A percentile compares a stretch with the other conserved stretches of the same genome.
phyloP scores from a whole-genome alignment of 2,329 filamentous ascomycete species.

The Gremmenia infestans region DNA sequence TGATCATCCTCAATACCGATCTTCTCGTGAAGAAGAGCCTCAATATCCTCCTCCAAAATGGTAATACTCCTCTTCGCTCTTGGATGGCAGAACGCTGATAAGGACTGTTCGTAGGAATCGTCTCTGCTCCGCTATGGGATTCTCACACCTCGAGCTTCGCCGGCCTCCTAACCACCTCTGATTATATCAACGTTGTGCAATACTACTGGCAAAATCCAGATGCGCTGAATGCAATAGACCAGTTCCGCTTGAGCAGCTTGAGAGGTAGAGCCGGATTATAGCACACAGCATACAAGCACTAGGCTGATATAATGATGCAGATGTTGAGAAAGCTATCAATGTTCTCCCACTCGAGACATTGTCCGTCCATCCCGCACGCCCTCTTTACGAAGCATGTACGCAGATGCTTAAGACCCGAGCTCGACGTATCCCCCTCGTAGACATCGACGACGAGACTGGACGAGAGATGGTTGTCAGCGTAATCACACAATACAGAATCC shows the following conservation, averaged over 20 bases:
- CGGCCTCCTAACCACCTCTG: slow-evolving; percentile 87
- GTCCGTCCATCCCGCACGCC: slow-evolving; percentile 85
- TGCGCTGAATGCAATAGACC: slow-evolving; percentile 81
- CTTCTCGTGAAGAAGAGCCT: slow-evolving; percentile 96
- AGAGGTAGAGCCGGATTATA: slow-evolving; percentile 56
- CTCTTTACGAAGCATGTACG: slow-evolving; percentile 91
- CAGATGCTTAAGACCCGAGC: slow-evolving; percentile 92
- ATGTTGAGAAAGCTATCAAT: slow-evolving; percentile 91
- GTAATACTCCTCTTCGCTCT: slow-evolving; percentile 42
- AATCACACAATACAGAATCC: slow-evolving; percentile 94
- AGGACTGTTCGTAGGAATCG: slow-evolving; percentile 64
- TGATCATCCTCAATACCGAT: slow-evolving; percentile 93
- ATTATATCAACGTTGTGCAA: slow-evolving; percentile 98
- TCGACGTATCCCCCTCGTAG: slow-evolving; percentile 87
- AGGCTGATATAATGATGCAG: slow-evolving; percentile 41
- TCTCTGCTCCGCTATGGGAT: slow-evolving; percentile 96
- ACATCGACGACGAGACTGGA: slow-evolving; percentile 89
- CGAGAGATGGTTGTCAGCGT: slow-evolving; percentile 93
- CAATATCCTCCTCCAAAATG: slow-evolving; percentile 92
- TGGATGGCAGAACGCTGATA: slow-evolving; percentile 7
- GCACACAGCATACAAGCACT: slow-evolving; percentile 1
- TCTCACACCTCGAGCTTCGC: slow-evolving; percentile 90
- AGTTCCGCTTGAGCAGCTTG: slow-evolving; percentile 87
- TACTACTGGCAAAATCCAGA: slow-evolving; percentile 98
- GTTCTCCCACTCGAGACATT: slow-evolving; percentile 89